These are phyloP conservation scores for Coniosporium apollinis DNA, from an alignment of 495 filamentous ascomycete species.

Conservation along the genomic window DNA sequence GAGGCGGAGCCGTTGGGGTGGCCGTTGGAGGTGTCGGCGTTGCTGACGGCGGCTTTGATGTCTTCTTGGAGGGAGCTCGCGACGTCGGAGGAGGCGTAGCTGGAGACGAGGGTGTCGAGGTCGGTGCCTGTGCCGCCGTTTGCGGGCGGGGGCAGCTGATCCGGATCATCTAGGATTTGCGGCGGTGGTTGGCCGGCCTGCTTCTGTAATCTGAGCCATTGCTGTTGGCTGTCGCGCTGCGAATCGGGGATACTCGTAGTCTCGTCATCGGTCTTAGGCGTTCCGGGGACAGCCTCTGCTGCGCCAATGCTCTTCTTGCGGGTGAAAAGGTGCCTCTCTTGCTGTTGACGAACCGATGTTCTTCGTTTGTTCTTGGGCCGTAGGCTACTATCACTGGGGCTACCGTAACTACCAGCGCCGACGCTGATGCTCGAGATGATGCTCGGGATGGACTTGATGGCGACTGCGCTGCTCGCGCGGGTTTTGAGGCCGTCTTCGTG, in stretches of 20 bases:
- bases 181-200: slow-evolving; percentile 45
- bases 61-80: slow-evolving; percentile 64
- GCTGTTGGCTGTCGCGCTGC: slow-evolving; percentile 36
- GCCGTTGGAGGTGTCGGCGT: slow-evolving; percentile 52
- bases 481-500: slow-evolving; percentile 37
- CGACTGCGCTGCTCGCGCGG: slow-evolving; percentile 71
- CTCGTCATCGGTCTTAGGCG: slow-evolving; percentile 50
- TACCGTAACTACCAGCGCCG: slow-evolving; percentile 37
- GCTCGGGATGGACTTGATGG: slow-evolving; percentile 83
- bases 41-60: slow-evolving; percentile 46
- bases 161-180: slow-evolving; percentile 51
- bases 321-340: slow-evolving; percentile 83
- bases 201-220: slow-evolving; percentile 52
- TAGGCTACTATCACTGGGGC: slow-evolving; percentile 37
- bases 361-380: slow-evolving; percentile 50
- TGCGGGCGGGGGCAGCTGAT: slow-evolving; percentile 60
- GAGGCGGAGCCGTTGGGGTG: slow-evolving; percentile 36
- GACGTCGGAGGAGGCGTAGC: slow-evolving; percentile 65
- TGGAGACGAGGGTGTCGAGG: slow-evolving; percentile 62
- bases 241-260: slow-evolving; percentile 50
- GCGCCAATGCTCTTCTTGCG: slow-evolving; percentile 42
- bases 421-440: slow-evolving; percentile 49
- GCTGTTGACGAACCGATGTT: slow-evolving; percentile 61
- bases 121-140: slow-evolving; percentile 46
- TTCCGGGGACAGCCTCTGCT: slow-evolving; percentile 21